Conservation (phyloP, 768 basidiomycete genomes). For the Zangia roseola region DNA sequence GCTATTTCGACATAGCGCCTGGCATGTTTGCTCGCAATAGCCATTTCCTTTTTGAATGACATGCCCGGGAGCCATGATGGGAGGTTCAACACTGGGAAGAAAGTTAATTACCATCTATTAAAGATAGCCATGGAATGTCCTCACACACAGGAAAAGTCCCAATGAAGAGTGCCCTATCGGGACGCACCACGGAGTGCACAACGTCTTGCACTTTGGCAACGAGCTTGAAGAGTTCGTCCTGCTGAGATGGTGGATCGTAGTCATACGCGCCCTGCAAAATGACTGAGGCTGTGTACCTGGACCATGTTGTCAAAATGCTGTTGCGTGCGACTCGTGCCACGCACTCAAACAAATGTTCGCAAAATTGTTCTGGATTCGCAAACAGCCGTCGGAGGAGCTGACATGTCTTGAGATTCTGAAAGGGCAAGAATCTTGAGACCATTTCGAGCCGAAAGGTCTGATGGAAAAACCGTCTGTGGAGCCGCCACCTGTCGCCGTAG, state of each 20-base stretch:
- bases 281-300: conserved; percentile 14
- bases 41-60: conserved; percentile 4
- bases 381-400: conserved; percentile 32
- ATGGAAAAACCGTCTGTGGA: conserved; percentile 22
- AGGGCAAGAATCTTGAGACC: conserved; percentile 23
- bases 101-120: too few relatives aligned
- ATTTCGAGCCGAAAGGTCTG: conserved; percentile 12
- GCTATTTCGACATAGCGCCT: conserved; percentile 1
- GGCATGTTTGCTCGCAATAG: not conserved
- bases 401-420: conserved; percentile 29
- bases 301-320: not conserved
- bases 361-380: conserved; percentile 30
- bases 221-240: conserved; percentile 4
- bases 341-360: conserved; percentile 34
- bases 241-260: conserved; percentile 12
- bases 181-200: not conserved
- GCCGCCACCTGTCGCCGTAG: conserved; percentile 26
- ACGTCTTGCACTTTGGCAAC: not conserved
- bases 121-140: not conserved
- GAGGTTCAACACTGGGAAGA: not conserved
- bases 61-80: conserved; percentile 11
- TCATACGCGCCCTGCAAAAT: conserved; percentile 16
- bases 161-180: conserved; percentile 3
- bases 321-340: not conserved
- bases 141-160: conserved; percentile 6